Percentiles rank a stretch among this genome's conserved stretches.
phyloP scores from a whole-genome alignment of 2,329 filamentous ascomycete genomes.

The Keithomyces neogunnii region DNA sequence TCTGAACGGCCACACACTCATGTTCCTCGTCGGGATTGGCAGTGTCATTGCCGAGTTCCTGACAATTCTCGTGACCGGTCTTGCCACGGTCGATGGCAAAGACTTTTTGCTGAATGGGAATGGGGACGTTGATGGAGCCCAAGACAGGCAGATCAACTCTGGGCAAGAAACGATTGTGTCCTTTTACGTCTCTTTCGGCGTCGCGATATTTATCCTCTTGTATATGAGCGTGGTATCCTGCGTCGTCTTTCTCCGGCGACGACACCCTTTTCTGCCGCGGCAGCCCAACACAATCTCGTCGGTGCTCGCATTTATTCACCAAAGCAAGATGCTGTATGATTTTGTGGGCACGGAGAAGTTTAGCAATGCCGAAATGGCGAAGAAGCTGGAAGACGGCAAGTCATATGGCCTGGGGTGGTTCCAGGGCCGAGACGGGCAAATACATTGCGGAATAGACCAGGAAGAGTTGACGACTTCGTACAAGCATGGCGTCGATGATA shows the following conservation, averaged over 20 bases:
- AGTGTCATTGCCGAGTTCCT: slow-evolving; percentile 66
- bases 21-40: slow-evolving; percentile 61
- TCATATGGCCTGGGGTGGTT: slow-evolving; percentile 75
- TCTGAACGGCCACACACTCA: slow-evolving; percentile 54
- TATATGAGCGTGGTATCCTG: slow-evolving; percentile 54
- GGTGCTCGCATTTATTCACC: slow-evolving; percentile 69
- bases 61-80: slow-evolving; percentile 58
- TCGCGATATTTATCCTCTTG: slow-evolving; percentile 55
- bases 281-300: slow-evolving; percentile 73
- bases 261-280: slow-evolving; percentile 64
- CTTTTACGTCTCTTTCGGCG: slow-evolving; percentile 56
- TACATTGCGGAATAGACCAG: slow-evolving; percentile 70
- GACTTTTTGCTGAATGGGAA: slow-evolving; percentile 39
- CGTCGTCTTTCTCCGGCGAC: slow-evolving; percentile 52
- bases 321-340: slow-evolving; percentile 69
- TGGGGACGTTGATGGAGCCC: slow-evolving; percentile 6
- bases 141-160: slow-evolving; percentile 29
- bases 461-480: slow-evolving; percentile 61
- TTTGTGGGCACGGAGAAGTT: slow-evolving; percentile 64
- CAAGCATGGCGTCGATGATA: slow-evolving; percentile 50
- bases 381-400: slow-evolving; percentile 47
- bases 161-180: slow-evolving; percentile 54
- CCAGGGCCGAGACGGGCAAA: slow-evolving; percentile 59
- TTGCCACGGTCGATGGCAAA: slow-evolving; percentile 55
- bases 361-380: slow-evolving; percentile 52